A percentile compares a stretch with the other conserved stretches of the same genome.
Conservation (phyloP, 805 yeast genomes). For the Schizosaccharomyces octosporus region DNA sequence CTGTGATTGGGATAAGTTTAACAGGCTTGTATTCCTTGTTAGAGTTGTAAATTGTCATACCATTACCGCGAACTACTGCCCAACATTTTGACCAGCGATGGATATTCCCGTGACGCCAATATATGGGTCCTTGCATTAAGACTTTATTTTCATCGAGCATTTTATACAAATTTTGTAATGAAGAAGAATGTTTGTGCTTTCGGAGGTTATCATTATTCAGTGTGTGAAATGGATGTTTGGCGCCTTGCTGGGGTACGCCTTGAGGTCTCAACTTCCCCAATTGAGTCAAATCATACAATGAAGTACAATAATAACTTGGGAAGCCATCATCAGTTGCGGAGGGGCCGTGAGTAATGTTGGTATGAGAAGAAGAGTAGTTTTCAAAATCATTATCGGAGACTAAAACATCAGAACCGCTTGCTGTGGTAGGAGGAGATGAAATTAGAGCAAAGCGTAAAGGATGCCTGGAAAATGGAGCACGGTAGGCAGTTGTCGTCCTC, state of each 20-base stretch:
- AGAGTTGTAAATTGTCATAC: slow-evolving; percentile 20
- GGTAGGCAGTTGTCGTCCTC: not conserved
- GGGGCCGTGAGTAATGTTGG: too few relatives aligned
- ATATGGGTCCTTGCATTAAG: slow-evolving; percentile 20
- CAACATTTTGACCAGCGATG: slow-evolving; percentile 26
- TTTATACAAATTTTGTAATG: slow-evolving; percentile 4
- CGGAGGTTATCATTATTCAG: not conserved
- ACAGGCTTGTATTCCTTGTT: slow-evolving; percentile 10
- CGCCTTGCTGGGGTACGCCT: not conserved
- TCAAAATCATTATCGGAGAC: not conserved
- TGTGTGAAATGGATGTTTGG: not conserved
- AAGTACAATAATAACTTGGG: not conserved
- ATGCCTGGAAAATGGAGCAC: not conserved
- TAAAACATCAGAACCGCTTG: not conserved
- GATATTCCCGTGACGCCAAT: slow-evolving; percentile 19
- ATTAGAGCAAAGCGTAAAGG: not conserved
- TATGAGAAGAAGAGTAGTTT: slow-evolving; percentile 5
- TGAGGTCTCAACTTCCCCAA: not conserved
- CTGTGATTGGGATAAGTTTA: slow-evolving; percentile 16
- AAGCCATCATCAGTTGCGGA: not conserved
- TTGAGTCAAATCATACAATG: not conserved
- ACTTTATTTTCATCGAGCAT: slow-evolving; percentile 13
- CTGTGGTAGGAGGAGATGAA: not conserved
- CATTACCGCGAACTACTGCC: slow-evolving; percentile 20
- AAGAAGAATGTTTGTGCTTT: not conserved